Percentiles rank a stretch among this genome's conserved stretches.
Evolutionary conservation across 257 asterid genomes (phyloP).

Genomic region (Ilex aquifolium): DNA sequence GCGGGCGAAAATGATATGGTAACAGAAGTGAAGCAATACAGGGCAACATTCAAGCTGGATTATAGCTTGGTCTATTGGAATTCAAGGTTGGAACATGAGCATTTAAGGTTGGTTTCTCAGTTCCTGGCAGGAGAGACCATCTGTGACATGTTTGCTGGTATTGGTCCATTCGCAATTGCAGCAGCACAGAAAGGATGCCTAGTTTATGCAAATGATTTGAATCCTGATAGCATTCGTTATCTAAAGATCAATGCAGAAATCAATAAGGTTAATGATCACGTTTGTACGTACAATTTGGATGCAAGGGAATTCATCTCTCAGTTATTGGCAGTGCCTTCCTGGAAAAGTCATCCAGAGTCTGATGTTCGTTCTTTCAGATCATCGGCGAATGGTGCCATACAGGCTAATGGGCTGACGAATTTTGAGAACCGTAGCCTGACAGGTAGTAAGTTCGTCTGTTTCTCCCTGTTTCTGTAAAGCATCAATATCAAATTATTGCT

Average conservation of each 20-base stretch:
- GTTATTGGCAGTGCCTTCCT: conserved; percentile 49
- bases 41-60: conserved; percentile 92
- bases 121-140: conserved; percentile 65
- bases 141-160: conserved; percentile 95
- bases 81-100: conserved; percentile 94
- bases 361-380: conserved; percentile 18
- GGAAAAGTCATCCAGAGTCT: conserved; percentile 33
- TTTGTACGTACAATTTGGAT: conserved; percentile 73
- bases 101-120: conserved; percentile 64
- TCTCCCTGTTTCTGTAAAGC: conserved; percentile 5
- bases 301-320: conserved; percentile 66
- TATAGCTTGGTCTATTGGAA: conserved; percentile 94
- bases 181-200: conserved; percentile 93
- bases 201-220: conserved; percentile 87
- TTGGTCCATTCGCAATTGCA: conserved; percentile 94
- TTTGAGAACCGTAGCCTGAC: conserved; percentile 29
- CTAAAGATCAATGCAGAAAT: conserved; percentile 74
- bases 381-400: conserved; percentile 27
- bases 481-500: conserved; percentile 16
- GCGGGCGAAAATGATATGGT: conserved; percentile 82
- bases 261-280: conserved; percentile 70
- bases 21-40: conserved; percentile 84
- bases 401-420: conserved; percentile 18
- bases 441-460: conserved; percentile 22
- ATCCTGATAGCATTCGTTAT: conserved; percentile 76